phyloP scores from a whole-genome alignment of 306 rosid species.

The Cicer judaicum region DNA sequence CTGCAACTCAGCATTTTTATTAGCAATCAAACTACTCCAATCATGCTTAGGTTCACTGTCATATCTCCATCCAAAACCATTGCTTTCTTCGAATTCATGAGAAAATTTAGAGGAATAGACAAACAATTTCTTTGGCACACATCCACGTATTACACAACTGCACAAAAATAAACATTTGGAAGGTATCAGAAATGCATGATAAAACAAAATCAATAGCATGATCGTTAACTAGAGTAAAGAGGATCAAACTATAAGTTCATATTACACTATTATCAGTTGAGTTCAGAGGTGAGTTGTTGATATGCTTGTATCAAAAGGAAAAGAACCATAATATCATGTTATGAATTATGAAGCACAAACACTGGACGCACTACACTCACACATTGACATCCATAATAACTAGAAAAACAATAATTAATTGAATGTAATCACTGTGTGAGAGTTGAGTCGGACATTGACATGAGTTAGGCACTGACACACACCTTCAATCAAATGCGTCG shows the following conservation, averaged over 20 bases:
- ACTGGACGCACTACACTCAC: no score
- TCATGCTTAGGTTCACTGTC: slow-evolving; percentile 89
- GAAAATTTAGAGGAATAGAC: slow-evolving; percentile 79
- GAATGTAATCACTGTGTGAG: no score
- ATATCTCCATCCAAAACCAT: slow-evolving; percentile 94
- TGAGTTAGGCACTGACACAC: no score
- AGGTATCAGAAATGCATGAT: not conserved
- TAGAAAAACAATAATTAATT: no score
- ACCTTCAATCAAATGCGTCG: no score
- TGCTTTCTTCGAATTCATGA: slow-evolving; percentile 95
- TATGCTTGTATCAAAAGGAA: not conserved
- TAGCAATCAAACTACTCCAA: slow-evolving; percentile 89
- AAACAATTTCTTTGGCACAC: slow-evolving; percentile 93
- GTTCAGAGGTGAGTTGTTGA: not conserved
- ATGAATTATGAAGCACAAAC: no score
- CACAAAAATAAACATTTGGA: slow-evolving; percentile 19
- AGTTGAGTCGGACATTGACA: no score
- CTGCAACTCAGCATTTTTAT: slow-evolving; percentile 96
- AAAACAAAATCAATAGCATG: not conserved
- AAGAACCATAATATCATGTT: not conserved
- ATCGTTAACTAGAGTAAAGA: not conserved
- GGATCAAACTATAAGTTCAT: not conserved
- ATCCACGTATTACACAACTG: slow-evolving; percentile 97
- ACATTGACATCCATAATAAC: no score
- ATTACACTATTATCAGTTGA: not conserved